Conservation (phyloP, 164 flowering plant genomes). For the Aristolochia fimbriata region DNA sequence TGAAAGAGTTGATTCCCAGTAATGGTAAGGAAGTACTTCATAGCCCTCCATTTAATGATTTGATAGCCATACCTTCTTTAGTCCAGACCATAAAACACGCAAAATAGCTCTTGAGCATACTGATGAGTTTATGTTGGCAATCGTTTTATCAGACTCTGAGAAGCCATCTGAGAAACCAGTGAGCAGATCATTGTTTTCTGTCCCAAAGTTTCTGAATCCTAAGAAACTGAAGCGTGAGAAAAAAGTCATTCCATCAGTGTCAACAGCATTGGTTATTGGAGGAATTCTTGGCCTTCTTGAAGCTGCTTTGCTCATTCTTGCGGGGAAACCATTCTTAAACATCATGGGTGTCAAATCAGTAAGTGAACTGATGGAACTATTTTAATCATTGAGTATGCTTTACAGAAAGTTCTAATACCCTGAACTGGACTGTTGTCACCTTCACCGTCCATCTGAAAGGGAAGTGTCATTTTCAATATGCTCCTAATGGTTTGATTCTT, state of each 20-base stretch:
- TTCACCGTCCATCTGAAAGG: no score
- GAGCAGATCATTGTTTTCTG: constrained; percentile 5
- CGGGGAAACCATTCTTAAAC: constrained; percentile 36
- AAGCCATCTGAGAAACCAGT: constrained; percentile 8
- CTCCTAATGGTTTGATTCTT: not conserved
- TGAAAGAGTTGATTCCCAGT: constrained; percentile 21
- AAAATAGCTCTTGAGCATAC: no score
- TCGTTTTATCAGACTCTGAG: constrained; percentile 14
- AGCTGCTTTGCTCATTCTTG: constrained; percentile 40
- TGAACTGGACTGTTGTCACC: no score
- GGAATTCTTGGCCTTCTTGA: constrained; percentile 50
- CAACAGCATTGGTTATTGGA: constrained; percentile 55
- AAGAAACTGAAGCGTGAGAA: constrained; percentile 15
- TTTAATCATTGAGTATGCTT: no score
- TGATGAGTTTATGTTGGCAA: not conserved
- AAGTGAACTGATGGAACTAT: constrained; percentile 13
- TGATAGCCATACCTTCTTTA: no score
- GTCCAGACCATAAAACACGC: no score
- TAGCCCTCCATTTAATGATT: not conserved
- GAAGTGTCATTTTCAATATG: no score
- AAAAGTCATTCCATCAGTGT: constrained; percentile 58
- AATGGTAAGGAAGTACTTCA: constrained; percentile 19
- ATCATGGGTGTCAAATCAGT: constrained; percentile 64
- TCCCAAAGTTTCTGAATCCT: constrained; percentile 10
- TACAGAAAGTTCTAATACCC: no score